Conservation (phyloP, 225 moss, liverwort and hornwort species). For the Takakia lepidozioides region DNA sequence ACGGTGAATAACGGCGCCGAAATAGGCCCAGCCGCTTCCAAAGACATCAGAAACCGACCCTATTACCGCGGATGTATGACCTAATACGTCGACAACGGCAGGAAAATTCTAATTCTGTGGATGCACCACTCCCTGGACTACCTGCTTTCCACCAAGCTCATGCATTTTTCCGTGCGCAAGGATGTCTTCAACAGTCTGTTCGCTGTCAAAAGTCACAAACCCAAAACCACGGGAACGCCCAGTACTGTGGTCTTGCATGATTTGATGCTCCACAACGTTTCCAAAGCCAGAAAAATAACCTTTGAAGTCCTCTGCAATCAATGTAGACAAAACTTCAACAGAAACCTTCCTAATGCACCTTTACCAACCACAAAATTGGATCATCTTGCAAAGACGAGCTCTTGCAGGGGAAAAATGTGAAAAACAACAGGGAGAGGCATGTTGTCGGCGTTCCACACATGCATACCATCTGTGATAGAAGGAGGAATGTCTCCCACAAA, state of each 20-base stretch:
- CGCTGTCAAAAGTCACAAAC: conserved; percentile 89
- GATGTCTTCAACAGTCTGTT: conserved; percentile 93
- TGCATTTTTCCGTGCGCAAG: conserved; percentile 99
- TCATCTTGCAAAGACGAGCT: background rate
- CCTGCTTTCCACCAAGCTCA: conserved; percentile 97
- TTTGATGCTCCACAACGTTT: conserved; percentile 86
- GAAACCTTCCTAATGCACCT: background rate
- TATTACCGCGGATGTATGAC: no score
- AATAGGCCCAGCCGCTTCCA: no score
- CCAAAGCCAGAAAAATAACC: conserved; percentile 94
- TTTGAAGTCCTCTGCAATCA: conserved; percentile 91
- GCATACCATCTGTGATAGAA: conserved; percentile 98
- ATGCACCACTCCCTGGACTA: no score
- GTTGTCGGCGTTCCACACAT: conserved; percentile 46
- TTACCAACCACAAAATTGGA: background rate
- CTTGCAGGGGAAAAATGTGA: conserved; percentile 6
- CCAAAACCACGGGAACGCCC: conserved; percentile 96
- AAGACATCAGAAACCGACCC: no score
- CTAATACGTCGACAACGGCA: no score
- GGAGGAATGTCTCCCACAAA: conserved; percentile 99
- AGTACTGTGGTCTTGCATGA: conserved; percentile 99
- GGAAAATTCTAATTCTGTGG: no score
- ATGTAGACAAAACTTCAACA: no score
- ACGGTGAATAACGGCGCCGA: no score
- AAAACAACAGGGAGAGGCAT: conserved; percentile 35